Conservation (phyloP, 768 basidiomycete species). For the Lyophyllum shimeji region DNA sequence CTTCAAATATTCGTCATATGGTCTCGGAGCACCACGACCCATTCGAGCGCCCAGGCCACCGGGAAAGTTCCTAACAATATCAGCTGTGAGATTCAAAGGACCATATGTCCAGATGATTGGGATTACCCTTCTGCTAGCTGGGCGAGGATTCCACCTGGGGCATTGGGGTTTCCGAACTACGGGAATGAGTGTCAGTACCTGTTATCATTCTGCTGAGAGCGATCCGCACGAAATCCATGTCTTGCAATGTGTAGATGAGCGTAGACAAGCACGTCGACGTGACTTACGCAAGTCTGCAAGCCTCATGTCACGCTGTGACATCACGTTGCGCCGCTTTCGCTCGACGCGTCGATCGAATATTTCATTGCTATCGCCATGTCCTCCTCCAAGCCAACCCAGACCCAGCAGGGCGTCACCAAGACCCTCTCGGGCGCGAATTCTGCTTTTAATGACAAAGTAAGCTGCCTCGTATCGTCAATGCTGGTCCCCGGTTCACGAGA, state of each 20-base stretch:
- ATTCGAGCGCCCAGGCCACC: conserved; percentile 45
- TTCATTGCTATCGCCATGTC: conserved; percentile 30
- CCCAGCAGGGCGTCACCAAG: conserved; percentile 42
- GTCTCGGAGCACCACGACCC: conserved; percentile 58
- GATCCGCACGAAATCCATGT: conserved; percentile 47
- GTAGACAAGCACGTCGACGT: not conserved
- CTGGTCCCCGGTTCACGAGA: conserved; percentile 25
- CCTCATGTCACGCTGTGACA: conserved; percentile 35
- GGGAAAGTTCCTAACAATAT: conserved; percentile 49
- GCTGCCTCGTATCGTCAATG: conserved; percentile 8
- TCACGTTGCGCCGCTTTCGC: conserved; percentile 23
- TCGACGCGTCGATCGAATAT: conserved; percentile 30
- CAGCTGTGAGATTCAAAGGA: conserved; percentile 1
- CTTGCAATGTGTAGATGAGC: not conserved
- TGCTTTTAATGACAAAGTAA: conserved; percentile 85
- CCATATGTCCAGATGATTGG: conserved; percentile 14
- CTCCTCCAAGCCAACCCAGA: conserved; percentile 31
- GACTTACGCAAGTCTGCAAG: conserved; percentile 19
- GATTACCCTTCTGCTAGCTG: conserved; percentile 60
- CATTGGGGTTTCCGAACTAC: conserved; percentile 46
- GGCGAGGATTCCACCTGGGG: conserved; percentile 60
- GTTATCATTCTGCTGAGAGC: not conserved
- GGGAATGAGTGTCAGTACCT: conserved; percentile 9
- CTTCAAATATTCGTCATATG: conserved; percentile 91
- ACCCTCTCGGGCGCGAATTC: conserved; percentile 61